These are phyloP conservation scores for Salix viminalis DNA, from an alignment of 345 rosid genomes.

Conservation along the genomic window DNA sequence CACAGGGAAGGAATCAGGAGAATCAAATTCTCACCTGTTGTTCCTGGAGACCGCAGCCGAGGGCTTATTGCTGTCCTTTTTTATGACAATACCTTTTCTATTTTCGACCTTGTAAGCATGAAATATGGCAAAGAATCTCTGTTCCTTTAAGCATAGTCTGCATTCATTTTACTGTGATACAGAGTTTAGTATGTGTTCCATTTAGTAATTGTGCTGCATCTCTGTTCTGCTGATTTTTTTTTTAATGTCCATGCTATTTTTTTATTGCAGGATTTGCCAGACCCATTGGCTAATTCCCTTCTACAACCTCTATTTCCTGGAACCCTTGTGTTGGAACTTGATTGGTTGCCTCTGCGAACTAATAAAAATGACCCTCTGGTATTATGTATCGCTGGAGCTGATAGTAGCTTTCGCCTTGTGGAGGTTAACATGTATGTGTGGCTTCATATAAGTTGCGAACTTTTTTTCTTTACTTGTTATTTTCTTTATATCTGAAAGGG, in stretches of 20 bases:
- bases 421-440: constrained; percentile 73
- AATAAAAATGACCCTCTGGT: constrained; percentile 80
- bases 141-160: constrained; percentile 5
- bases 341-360: constrained; percentile 83
- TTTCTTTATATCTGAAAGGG: neutral
- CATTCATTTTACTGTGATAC: neutral
- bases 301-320: constrained; percentile 95
- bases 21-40: constrained; percentile 92
- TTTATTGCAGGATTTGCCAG: constrained; percentile 73
- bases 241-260: neutral
- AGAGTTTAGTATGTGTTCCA: neutral
- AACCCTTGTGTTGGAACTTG: constrained; percentile 91
- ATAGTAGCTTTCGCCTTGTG: constrained; percentile 87
- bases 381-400: constrained; percentile 94
- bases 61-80: constrained; percentile 95
- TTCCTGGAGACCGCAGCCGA: constrained; percentile 87
- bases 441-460: constrained; percentile 2
- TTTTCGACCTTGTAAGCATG: constrained; percentile 82
- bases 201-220: neutral
- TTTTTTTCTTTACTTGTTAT: neutral
- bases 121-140: constrained; percentile 4
- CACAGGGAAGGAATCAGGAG: constrained; percentile 91
- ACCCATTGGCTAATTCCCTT: constrained; percentile 94
- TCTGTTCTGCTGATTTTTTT: neutral
- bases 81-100: constrained; percentile 89